A percentile compares a stretch with the other conserved stretches of the same genome.
Conservation (phyloP, 352 stramenopile genomes). For the Aphanomyces astaci region DNA sequence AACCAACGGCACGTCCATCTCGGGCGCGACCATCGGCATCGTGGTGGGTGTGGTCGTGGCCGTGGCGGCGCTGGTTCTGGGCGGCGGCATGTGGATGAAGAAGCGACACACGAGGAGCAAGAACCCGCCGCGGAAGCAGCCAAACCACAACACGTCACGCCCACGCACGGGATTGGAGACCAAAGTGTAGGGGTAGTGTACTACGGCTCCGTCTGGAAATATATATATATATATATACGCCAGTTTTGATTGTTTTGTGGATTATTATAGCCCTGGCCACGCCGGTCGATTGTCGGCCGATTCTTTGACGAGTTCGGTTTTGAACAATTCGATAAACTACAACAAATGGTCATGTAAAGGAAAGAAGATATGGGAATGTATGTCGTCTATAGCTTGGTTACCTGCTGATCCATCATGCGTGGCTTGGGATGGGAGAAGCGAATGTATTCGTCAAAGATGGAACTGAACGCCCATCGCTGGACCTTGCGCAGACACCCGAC, state of each 20-base stretch:
- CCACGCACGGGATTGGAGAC: not conserved
- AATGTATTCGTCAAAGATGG: conserved; percentile 82
- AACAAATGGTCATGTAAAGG: too few species aligned
- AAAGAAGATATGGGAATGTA: too few species aligned
- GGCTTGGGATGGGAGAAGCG: conserved; percentile 77
- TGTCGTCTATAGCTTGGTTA: too few species aligned
- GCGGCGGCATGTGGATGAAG: conserved; percentile 4
- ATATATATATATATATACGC: too few species aligned
- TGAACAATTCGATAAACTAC: conserved; percentile 81
- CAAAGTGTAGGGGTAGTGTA: too few species aligned
- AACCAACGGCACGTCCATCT: not conserved
- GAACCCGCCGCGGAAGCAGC: not conserved
- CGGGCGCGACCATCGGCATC: conserved; percentile 1
- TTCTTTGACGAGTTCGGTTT: conserved; percentile 59
- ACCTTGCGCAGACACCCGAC: conserved; percentile 74
- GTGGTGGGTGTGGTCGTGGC: conserved; percentile 5
- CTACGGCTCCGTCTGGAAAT: too few species aligned
- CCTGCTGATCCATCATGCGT: conserved; percentile 83
- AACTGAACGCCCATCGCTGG: conserved; percentile 74
- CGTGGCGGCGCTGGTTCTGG: not conserved
- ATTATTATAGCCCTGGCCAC: conserved; percentile 46
- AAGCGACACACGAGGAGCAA: too few species aligned
- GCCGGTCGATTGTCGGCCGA: conserved; percentile 44
- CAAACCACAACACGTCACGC: not conserved
- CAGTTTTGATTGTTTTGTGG: too few species aligned